Evolutionary conservation across 73 alveolate species (phyloP), one percentile per base, ranked within the genome.

Genomic region (Paramecium sexaurelia): DNA sequence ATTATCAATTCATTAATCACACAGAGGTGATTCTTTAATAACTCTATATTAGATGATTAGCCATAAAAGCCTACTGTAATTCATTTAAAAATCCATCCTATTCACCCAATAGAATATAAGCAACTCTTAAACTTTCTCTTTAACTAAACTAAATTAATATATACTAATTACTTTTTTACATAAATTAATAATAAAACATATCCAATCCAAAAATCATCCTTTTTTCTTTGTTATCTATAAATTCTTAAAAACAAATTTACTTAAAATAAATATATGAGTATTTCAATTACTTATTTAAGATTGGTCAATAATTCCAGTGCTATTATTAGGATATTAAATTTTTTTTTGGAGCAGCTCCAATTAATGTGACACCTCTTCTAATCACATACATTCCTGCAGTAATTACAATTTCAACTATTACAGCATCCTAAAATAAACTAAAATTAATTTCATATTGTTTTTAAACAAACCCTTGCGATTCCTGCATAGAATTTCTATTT

Each of bases 401-500:
- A 19, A 97, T 69, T 26, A 99, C 99, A 73, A 98, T 95, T 92
- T 98, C 99, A 13, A 98, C 94, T 26, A 98, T 94, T 39, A 92
- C 85, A 33, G 99, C 99, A 67, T 98, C 98, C 83, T 61, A 61
- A 29, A 1, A 11, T 29, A 13, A 29, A 61, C 20, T 61, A 61
- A 32, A 15, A 61, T 29, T 15, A 51, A 51, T 51, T 51, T 1
- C 5, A 29, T 61, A 61, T 45, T 0, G 99, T 96, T 66, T 98
- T 97, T 45, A 95, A 95, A 11, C 99, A 99, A 0, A 99, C 99
- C 87, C 99, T 94, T 5, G 97, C 97, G 10, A 97, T 93, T 5
- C 99, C 99, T 17, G 99, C 99, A 55, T 97, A 92, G 29, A 96
- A 95, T 94, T 98, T 97, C 3, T 98, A 97, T 71, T 96, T 95